Evolutionary conservation across 768 basidiomycete genomes (phyloP).

Genomic region (Holtermannia corniformis): DNA sequence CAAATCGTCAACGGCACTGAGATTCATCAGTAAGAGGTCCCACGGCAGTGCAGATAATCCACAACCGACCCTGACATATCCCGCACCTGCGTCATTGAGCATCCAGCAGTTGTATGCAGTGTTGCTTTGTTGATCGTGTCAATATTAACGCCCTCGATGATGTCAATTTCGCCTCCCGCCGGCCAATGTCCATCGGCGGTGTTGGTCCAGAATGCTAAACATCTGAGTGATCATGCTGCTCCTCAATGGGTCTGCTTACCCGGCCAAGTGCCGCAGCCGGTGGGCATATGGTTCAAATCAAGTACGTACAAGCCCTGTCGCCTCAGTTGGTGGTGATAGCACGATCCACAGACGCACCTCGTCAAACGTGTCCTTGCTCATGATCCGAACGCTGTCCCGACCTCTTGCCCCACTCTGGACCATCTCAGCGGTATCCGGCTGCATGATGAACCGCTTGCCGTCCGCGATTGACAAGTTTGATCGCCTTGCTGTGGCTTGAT

Average conservation of each 20-base stretch:
- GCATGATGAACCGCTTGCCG: too few relatives aligned
- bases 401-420: constrained; percentile 33
- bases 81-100: too few relatives aligned
- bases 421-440: constrained; percentile 21
- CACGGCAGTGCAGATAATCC: too few relatives aligned
- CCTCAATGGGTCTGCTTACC: constrained; percentile 13
- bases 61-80: constrained; percentile 30
- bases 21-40: constrained; percentile 21
- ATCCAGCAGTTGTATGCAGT: constrained; percentile 25
- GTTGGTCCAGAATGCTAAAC: constrained; percentile 41
- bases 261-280: constrained; percentile 41
- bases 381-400: constrained; percentile 36
- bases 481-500: too few relatives aligned
- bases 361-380: constrained; percentile 31
- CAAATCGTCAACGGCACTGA: constrained; percentile 19
- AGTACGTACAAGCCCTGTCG: constrained; percentile 36
- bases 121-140: constrained; percentile 21
- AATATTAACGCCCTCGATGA: constrained; percentile 39
- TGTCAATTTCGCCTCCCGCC: constrained; percentile 38
- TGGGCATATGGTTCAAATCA: constrained; percentile 39
- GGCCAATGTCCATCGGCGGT: constrained; percentile 35
- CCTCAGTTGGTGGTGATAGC: constrained; percentile 3
- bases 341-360: constrained; percentile 25
- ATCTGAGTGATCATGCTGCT: too few relatives aligned
- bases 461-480: too few relatives aligned